phyloP scores from a whole-genome alignment of 2,329 filamentous ascomycete genomes.

The Apiospora rasikravindrae region DNA sequence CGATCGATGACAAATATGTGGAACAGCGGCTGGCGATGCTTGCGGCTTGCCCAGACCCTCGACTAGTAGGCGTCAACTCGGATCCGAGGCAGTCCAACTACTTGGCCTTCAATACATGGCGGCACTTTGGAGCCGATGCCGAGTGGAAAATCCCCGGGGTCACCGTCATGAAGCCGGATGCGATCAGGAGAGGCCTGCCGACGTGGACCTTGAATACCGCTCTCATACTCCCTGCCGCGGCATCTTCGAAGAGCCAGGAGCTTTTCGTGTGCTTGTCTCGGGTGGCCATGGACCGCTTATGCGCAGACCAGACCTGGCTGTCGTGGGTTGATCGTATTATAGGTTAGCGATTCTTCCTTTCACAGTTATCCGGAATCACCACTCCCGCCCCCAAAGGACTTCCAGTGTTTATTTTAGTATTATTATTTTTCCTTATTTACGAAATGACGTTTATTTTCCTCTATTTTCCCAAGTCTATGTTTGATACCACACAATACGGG shows the following conservation, averaged over 20 bases:
- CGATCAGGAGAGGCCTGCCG: constrained; percentile 38
- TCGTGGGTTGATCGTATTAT: constrained; percentile 40
- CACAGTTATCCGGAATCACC: not conserved
- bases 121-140: constrained; percentile 48
- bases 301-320: constrained; percentile 38
- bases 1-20: constrained; percentile 49
- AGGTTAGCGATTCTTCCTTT: constrained; percentile 26
- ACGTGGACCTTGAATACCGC: constrained; percentile 40
- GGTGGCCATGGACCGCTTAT: constrained; percentile 38
- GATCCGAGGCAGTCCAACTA: constrained; percentile 46
- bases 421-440: not conserved
- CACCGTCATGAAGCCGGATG: constrained; percentile 44
- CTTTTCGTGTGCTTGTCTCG: constrained; percentile 40
- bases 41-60: constrained; percentile 44
- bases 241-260: constrained; percentile 35
- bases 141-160: constrained; percentile 44
- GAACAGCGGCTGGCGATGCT: constrained; percentile 44
- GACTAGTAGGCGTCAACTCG: constrained; percentile 45
- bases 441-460: not conserved
- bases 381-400: not conserved
- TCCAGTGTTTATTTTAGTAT: not conserved
- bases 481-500: not conserved
- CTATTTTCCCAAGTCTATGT: not conserved
- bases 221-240: constrained; percentile 38
- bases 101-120: constrained; percentile 52